These are phyloP conservation scores for Chlorella variabilis DNA, from an alignment of 163 green algal genomes.

Conservation along the genomic window DNA sequence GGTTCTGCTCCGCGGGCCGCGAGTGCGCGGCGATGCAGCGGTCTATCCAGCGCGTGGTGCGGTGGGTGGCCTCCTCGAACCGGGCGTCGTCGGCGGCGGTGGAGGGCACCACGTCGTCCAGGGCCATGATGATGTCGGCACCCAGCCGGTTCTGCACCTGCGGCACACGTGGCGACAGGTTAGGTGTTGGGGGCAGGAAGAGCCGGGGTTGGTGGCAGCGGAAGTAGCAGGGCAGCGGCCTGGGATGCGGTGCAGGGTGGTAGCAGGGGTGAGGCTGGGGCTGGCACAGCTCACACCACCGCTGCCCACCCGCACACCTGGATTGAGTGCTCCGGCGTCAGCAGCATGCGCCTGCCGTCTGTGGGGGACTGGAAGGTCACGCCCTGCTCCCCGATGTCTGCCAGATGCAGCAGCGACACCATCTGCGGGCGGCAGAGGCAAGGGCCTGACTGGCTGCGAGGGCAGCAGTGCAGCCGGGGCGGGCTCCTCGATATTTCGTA, in stretches of 20 bases:
- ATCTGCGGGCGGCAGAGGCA: constrained; percentile 64
- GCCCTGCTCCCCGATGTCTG: constrained; percentile 93
- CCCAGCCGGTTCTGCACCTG: constrained; percentile 84
- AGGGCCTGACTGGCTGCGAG: not conserved
- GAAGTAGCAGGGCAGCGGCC: not conserved
- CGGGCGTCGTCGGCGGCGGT: constrained; percentile 52
- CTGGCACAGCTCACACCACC: not conserved
- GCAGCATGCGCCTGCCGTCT: constrained; percentile 88
- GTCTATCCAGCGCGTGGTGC: constrained; percentile 96
- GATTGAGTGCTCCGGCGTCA: constrained; percentile 96
- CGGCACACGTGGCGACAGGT: too few species aligned
- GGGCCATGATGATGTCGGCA: constrained; percentile 98
- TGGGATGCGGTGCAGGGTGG: too few species aligned
- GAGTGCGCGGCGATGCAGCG: constrained; percentile 92
- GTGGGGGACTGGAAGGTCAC: constrained; percentile 93
- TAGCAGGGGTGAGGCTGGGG: too few species aligned
- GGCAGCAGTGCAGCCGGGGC: too few species aligned
- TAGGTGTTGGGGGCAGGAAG: not conserved
- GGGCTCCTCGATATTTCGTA: too few species aligned
- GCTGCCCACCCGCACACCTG: constrained; percentile 21
- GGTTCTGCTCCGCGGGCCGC: constrained; percentile 85
- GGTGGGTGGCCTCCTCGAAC: constrained; percentile 93
- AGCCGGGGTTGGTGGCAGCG: not conserved
- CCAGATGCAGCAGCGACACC: constrained; percentile 93
- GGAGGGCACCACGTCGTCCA: constrained; percentile 96